Evolutionary conservation across 257 asterid species (phyloP), one percentile per base, ranked within the genome.

Genomic region (Fraxinus anomala): DNA sequence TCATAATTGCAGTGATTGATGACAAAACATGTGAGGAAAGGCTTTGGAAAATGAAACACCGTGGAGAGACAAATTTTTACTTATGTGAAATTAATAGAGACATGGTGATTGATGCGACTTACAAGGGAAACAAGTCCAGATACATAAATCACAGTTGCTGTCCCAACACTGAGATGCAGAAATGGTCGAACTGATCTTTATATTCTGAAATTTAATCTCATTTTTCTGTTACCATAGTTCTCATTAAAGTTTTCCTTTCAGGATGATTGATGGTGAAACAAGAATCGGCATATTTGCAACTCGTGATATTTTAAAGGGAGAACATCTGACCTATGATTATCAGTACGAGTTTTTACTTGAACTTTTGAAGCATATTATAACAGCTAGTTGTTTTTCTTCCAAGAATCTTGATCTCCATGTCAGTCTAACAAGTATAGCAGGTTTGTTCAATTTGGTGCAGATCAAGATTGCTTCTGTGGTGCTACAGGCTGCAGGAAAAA

Each of bases 391-490:
- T 67, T 73, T 14, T 73, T 51, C 19, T 76, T 21, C 79, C 77
- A 66, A n/a, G 73, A 70, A 69, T 17, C 34, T 36, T 37, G 77
- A 26, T 84, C 75, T 37, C 69, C 76, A 63, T 74, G 75, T 70
- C 77, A 47, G 79, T 83, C 91, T 94, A 88, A 94, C 88, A 83
- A 87, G 77, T 83, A 26, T 82, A 82, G 91, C 97, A 95, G 98
- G 96, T 95, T 95, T 86, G 99, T 95, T 87, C 99, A 95, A 83
- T 92, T 92, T 86, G 99, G 99, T 79, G 98, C 99, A 84, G 98
- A 95, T 87, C 94, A 95, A 85, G 92, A 91, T 83, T 95, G 98
- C 84, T 85, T 88, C 80, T 95, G 99, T 82, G 99, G 98, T 79
- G 94, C 99, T 92, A 82, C 68, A 31, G 85, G 86, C 77, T 95